Conservation (phyloP, 106 monocot species). For the Narthecium ossifragum region DNA sequence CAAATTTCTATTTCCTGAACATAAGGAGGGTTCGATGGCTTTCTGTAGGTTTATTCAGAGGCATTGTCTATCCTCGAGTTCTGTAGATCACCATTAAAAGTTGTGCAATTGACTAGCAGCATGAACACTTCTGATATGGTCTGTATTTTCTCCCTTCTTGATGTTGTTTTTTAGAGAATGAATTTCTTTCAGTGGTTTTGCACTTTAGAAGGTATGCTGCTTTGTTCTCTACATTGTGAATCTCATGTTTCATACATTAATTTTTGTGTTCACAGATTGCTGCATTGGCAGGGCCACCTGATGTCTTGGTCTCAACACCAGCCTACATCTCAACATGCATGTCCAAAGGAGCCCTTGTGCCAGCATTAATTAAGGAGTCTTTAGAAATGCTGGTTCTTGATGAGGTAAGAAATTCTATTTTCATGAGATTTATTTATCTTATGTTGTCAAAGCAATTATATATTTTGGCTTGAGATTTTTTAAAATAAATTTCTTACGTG, state of each 20-base stretch:
- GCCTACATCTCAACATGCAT: slow-evolving; percentile 77
- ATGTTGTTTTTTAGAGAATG: neutral
- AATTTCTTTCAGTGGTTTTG: neutral
- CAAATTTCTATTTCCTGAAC: no score
- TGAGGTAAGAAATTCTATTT: slow-evolving; percentile 39
- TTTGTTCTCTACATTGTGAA: neutral
- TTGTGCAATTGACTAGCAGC: slow-evolving; percentile 51
- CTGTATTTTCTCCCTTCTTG: slow-evolving; percentile 2
- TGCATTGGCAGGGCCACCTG: slow-evolving; percentile 62
- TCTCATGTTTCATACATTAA: neutral
- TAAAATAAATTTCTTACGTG: no score
- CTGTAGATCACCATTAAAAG: slow-evolving; percentile 63
- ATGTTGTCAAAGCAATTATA: no score
- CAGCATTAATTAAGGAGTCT: slow-evolving; percentile 43
- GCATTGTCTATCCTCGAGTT: slow-evolving; percentile 62
- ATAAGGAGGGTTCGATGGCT: neutral
- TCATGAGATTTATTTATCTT: slow-evolving; percentile 1
- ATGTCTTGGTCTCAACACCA: slow-evolving; percentile 76
- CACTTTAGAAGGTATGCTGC: no score
- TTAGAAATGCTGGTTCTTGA: slow-evolving; percentile 77
- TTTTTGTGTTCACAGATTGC: slow-evolving; percentile 31
- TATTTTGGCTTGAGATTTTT: no score
- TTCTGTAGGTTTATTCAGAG: slow-evolving; percentile 58
- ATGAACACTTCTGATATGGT: slow-evolving; percentile 65
- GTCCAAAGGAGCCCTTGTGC: slow-evolving; percentile 48